A percentile compares a stretch with the other conserved stretches of the same genome.
phyloP scores from a whole-genome alignment of 495 filamentous ascomycete genomes.

The Amphirosellinia nigrospora region DNA sequence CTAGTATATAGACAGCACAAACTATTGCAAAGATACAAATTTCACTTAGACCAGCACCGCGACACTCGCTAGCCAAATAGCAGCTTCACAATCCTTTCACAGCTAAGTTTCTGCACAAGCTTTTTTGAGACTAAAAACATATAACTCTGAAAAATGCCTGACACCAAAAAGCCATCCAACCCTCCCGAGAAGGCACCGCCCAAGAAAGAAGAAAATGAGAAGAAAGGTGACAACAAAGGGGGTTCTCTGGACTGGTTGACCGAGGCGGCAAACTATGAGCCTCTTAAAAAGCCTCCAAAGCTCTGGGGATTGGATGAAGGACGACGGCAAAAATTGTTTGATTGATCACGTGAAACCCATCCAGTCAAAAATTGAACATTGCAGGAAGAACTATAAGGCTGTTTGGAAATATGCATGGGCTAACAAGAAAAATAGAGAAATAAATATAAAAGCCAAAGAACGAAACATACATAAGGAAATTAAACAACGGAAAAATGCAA shows the following conservation, averaged over 20 bases:
- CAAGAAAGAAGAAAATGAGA: background rate
- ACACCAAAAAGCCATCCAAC: background rate
- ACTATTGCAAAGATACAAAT: background rate
- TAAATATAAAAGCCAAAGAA: too few relatives aligned
- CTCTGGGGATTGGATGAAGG: slow-evolving; percentile 8
- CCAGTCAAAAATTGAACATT: background rate
- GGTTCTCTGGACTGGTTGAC: background rate
- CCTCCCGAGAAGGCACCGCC: background rate
- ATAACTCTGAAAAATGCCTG: background rate
- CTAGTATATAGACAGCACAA: background rate
- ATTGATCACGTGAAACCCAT: background rate
- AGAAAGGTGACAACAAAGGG: background rate
- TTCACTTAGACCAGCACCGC: background rate
- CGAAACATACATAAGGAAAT: background rate
- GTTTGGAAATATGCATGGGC: too few relatives aligned
- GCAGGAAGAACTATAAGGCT: too few relatives aligned
- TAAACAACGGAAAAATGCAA: background rate
- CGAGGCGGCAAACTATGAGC: slow-evolving; percentile 7
- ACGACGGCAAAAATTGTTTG: background rate
- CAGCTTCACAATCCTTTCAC: background rate
- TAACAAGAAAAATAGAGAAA: too few relatives aligned
- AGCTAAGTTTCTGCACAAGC: background rate
- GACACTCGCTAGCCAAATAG: background rate
- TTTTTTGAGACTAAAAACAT: background rate
- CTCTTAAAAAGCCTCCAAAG: background rate